Evolutionary conservation across 2,329 filamentous ascomycete species (phyloP).

Genomic region (Tolypocladium tropicale): DNA sequence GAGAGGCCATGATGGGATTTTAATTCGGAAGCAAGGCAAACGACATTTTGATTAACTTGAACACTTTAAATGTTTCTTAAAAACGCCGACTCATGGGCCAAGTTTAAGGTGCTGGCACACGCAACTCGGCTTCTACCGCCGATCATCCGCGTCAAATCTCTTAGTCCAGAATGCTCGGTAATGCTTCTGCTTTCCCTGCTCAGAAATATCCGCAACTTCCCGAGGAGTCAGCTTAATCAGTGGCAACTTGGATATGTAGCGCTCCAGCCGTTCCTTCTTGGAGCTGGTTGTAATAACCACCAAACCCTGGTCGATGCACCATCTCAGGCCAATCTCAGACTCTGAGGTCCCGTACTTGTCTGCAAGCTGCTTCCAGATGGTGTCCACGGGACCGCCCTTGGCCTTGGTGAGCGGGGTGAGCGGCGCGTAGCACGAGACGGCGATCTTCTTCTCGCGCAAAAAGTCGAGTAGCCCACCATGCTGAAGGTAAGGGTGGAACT

Average conservation of each 20-base stretch:
- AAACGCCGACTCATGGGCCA: neutral
- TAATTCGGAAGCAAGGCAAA: neutral
- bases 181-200: conserved; percentile 49
- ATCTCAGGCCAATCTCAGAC: conserved; percentile 47
- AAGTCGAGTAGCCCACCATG: conserved; percentile 49
- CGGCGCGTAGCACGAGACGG: conserved; percentile 43
- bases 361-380: conserved; percentile 37
- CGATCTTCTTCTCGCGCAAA: conserved; percentile 46
- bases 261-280: conserved; percentile 45
- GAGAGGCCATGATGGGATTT: neutral
- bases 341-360: conserved; percentile 47
- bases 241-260: conserved; percentile 39
- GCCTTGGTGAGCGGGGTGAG: conserved; percentile 40
- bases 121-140: conserved; percentile 10
- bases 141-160: conserved; percentile 42
- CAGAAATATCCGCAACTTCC: conserved; percentile 46
- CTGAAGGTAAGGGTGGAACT: conserved; percentile 68
- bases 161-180: conserved; percentile 48
- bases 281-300: conserved; percentile 50
- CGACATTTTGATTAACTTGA: neutral
- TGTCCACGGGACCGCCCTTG: conserved; percentile 42
- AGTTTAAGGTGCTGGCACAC: neutral
- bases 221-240: conserved; percentile 48
- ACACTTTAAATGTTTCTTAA: neutral
- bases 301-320: conserved; percentile 49